Percentiles rank a stretch among this genome's conserved stretches.
Conservation (phyloP, 2,329 filamentous ascomycete species). For the Alternaria postmessia region DNA sequence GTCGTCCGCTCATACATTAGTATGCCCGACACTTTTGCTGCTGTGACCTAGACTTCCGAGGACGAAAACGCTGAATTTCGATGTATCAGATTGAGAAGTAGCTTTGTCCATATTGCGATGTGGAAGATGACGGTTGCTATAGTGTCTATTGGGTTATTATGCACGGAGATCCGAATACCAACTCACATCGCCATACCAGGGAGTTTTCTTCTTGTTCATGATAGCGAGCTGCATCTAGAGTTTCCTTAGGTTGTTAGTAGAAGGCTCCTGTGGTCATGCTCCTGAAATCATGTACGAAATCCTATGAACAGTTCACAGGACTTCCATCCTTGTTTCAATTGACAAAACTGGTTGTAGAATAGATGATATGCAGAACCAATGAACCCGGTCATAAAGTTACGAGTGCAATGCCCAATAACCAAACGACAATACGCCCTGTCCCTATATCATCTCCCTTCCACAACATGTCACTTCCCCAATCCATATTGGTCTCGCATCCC, state of each 20-base stretch:
- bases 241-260: background rate
- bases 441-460: slow-evolving; percentile 1
- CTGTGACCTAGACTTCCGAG: background rate
- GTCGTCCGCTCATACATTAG: background rate
- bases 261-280: background rate
- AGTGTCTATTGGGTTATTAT: background rate
- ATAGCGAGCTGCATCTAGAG: background rate
- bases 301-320: background rate
- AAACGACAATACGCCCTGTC: background rate
- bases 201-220: background rate
- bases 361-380: background rate
- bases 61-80: background rate
- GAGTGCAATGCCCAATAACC: background rate
- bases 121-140: background rate
- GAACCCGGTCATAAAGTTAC: background rate
- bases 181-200: background rate
- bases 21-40: background rate
- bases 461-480: slow-evolving; percentile 1
- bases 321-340: background rate
- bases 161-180: background rate
- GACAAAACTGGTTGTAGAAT: background rate
- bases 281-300: too few relatives aligned
- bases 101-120: background rate
- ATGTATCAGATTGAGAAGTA: background rate
- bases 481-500: slow-evolving; percentile 9